phyloP scores from a whole-genome alignment of 2,329 filamentous ascomycete genomes.

The Passalora sequoiae region DNA sequence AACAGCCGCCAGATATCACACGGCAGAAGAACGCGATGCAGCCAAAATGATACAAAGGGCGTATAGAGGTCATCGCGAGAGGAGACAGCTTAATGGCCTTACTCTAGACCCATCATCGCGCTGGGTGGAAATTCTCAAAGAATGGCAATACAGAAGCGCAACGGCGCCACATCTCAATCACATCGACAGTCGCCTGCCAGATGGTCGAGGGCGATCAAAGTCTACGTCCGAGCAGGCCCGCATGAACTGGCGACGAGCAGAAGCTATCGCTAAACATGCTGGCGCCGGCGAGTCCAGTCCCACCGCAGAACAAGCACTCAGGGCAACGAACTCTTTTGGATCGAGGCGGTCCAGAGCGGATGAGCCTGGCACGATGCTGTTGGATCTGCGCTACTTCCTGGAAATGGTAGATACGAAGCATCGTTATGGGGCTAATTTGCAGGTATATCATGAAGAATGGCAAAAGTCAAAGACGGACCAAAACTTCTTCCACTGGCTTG shows the following conservation, averaged over 20 bases:
- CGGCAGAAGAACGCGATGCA: constrained; percentile 25
- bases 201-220: constrained; percentile 14
- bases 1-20: constrained; percentile 25
- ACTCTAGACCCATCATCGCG: constrained; percentile 62
- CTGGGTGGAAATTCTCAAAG: constrained; percentile 58
- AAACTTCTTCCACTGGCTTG: constrained; percentile 91
- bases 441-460: constrained; percentile 79
- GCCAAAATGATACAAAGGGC: constrained; percentile 47
- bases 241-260: constrained; percentile 69
- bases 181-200: background rate
- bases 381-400: constrained; percentile 78
- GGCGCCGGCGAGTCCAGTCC: constrained; percentile 57
- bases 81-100: constrained; percentile 65
- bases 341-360: constrained; percentile 47
- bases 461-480: constrained; percentile 67
- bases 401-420: constrained; percentile 72
- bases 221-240: constrained; percentile 39
- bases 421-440: constrained; percentile 75
- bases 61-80: constrained; percentile 70
- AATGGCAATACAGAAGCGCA: constrained; percentile 26
- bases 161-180: constrained; percentile 19
- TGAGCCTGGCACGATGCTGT: constrained; percentile 60
- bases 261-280: constrained; percentile 64
- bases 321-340: constrained; percentile 39
- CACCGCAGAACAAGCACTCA: constrained; percentile 28